Percentiles rank a stretch among this genome's conserved stretches.
These are phyloP conservation scores for Colletotrichum spinosum DNA, from an alignment of 2,329 filamentous ascomycete species.

Conservation along the genomic window DNA sequence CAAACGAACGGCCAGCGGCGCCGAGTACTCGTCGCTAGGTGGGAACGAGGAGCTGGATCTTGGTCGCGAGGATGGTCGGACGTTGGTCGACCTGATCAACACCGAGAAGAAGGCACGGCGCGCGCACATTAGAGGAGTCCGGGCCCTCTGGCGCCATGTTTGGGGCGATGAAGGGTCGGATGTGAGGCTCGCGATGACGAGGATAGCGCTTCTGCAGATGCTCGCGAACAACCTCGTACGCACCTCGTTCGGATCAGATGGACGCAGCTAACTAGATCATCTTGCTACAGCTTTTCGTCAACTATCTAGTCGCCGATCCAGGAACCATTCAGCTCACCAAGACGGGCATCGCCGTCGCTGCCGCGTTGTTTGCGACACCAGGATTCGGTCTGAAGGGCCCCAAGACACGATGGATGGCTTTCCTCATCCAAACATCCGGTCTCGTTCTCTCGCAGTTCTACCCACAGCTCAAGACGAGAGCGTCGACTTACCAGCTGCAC, in stretches of 20 bases:
- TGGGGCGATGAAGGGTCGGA: conserved; percentile 41
- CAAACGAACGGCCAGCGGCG: conserved; percentile 22
- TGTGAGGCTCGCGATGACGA: conserved; percentile 43
- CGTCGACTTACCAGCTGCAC: conserved; percentile 41
- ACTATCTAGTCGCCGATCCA: conserved; percentile 45
- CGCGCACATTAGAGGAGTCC: not conserved
- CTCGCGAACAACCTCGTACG: conserved; percentile 47
- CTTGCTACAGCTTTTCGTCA: conserved; percentile 43
- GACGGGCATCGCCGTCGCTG: conserved; percentile 45
- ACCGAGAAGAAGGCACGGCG: conserved; percentile 3
- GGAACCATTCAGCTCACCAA: conserved; percentile 46
- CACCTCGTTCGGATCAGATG: not conserved
- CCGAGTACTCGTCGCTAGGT: conserved; percentile 27
- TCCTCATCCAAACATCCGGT: conserved; percentile 45
- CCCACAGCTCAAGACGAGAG: conserved; percentile 40
- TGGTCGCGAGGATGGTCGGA: conserved; percentile 4
- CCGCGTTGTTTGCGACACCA: conserved; percentile 42
- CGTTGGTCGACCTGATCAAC: not conserved
- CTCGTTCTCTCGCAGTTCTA: conserved; percentile 45
- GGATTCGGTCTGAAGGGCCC: conserved; percentile 41
- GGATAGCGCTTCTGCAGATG: conserved; percentile 46
- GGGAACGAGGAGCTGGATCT: conserved; percentile 28
- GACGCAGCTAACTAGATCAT: not conserved
- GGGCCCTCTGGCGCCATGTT: conserved; percentile 35
- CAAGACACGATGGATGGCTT: conserved; percentile 46